Percentiles rank a stretch among this genome's conserved stretches.
phyloP scores from a whole-genome alignment of 176 grass and related monocot species.

The Carex littledalei region DNA sequence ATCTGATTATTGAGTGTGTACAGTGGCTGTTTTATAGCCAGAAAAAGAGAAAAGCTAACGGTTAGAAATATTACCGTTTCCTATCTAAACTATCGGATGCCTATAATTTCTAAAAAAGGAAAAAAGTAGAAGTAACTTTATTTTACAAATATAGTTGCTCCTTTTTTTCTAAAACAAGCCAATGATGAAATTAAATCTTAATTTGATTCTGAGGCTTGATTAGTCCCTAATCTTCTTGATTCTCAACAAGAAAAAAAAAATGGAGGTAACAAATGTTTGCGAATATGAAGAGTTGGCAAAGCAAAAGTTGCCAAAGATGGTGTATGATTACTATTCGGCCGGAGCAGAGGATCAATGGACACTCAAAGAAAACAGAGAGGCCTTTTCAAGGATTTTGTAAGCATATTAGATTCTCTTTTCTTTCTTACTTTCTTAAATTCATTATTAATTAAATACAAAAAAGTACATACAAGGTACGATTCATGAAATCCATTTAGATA shows the following conservation, averaged over 20 bases:
- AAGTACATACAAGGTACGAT: neutral
- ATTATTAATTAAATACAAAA: neutral
- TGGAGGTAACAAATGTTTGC: constrained; percentile 85
- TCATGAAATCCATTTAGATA: neutral
- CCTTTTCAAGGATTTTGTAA: constrained; percentile 96
- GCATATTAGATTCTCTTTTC: constrained; percentile 20
- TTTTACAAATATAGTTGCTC: too few relatives aligned
- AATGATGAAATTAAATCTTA: too few relatives aligned
- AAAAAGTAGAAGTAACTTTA: too few relatives aligned
- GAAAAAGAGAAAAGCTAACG: too few relatives aligned
- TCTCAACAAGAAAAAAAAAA: constrained; percentile 21
- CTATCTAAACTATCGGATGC: too few relatives aligned
- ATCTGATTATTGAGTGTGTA: too few relatives aligned
- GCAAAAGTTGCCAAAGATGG: constrained; percentile 86
- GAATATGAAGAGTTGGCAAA: constrained; percentile 76
- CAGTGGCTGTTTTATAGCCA: too few relatives aligned
- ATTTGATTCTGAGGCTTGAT: too few relatives aligned
- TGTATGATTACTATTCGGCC: constrained; percentile 87
- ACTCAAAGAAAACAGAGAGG: constrained; percentile 79
- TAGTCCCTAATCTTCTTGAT: too few relatives aligned
- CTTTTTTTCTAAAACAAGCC: too few relatives aligned
- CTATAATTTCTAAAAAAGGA: too few relatives aligned
- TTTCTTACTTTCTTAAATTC: neutral
- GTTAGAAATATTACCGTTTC: too few relatives aligned
- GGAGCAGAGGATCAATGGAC: constrained; percentile 97